phyloP scores from a whole-genome alignment of 192 early-diverging fungal genomes.

The Rhizophagus clarus region DNA sequence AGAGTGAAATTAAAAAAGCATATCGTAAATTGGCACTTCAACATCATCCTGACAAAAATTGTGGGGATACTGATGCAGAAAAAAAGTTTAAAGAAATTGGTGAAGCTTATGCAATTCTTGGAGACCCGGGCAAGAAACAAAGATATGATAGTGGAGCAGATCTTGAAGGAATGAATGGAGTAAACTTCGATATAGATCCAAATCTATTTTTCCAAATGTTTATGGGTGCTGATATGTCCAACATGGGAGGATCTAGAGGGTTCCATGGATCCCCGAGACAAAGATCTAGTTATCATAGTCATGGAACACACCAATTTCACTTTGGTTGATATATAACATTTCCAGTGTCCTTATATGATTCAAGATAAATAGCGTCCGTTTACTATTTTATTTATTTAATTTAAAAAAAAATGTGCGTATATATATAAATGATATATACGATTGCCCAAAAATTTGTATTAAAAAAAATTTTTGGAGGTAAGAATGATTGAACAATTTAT shows the following conservation, averaged over 20 bases:
- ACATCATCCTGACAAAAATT: conserved; percentile 93
- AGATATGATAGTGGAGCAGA: conserved; percentile 81
- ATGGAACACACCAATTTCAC: background rate
- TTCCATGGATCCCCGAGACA: background rate
- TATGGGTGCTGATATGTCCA: conserved; percentile 40
- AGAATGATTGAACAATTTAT: no score
- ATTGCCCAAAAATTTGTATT: no score
- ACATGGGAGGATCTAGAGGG: conserved; percentile 33
- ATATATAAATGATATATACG: no score
- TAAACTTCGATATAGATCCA: conserved; percentile 54
- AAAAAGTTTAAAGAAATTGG: conserved; percentile 82
- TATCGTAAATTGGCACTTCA: conserved; percentile 82
- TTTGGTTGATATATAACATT: background rate
- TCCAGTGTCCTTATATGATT: background rate
- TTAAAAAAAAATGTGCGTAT: no score
- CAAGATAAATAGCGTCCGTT: background rate
- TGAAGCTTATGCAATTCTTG: conserved; percentile 79
- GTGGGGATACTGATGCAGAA: conserved; percentile 67
- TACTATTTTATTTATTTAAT: no score
- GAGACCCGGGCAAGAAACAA: conserved; percentile 79
- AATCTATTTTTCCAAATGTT: conserved; percentile 61
- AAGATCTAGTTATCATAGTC: background rate
- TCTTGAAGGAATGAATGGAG: conserved; percentile 62
- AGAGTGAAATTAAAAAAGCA: conserved; percentile 82
- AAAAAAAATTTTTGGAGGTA: no score